phyloP scores from a whole-genome alignment of 805 yeast genomes.

The Candida morakotiae region DNA sequence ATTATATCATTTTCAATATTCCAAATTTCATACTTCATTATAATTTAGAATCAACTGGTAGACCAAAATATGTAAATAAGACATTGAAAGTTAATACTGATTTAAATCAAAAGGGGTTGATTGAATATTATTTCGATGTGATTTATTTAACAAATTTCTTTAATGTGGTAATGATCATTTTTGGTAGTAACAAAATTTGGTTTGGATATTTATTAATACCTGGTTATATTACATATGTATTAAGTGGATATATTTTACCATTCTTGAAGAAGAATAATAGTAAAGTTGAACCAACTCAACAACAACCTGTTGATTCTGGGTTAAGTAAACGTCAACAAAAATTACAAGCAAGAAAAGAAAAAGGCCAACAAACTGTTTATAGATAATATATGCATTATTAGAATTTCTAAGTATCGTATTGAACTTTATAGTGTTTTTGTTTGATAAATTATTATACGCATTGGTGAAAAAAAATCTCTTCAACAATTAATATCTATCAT shows the following conservation, averaged over 20 bases:
- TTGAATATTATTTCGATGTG: slow-evolving; percentile 70
- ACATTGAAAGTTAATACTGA: slow-evolving; percentile 58
- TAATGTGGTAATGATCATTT: slow-evolving; percentile 47
- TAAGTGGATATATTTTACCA: slow-evolving; percentile 33
- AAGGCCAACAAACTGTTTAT: slow-evolving; percentile 18
- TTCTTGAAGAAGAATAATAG: slow-evolving; percentile 9
- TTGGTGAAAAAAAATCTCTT: neutral
- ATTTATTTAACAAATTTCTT: slow-evolving; percentile 61
- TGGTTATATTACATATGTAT: slow-evolving; percentile 45
- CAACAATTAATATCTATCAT: slow-evolving; percentile 2
- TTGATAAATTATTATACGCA: too few relatives aligned
- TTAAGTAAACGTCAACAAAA: slow-evolving; percentile 27
- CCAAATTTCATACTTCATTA: slow-evolving; percentile 44
- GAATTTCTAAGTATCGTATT: too few relatives aligned
- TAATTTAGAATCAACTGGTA: slow-evolving; percentile 53
- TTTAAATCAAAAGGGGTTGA: slow-evolving; percentile 50
- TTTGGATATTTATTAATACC: slow-evolving; percentile 49
- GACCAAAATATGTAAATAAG: slow-evolving; percentile 48
- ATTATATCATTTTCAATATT: slow-evolving; percentile 30
- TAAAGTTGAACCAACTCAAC: slow-evolving; percentile 8
- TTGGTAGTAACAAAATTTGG: slow-evolving; percentile 64
- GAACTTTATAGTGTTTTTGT: too few relatives aligned
- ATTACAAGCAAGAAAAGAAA: slow-evolving; percentile 23
- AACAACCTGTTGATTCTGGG: slow-evolving; percentile 4
- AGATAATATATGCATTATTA: slow-evolving; percentile 10